These are phyloP conservation scores for Protea cynaroides DNA, from an alignment of 164 flowering plant species.

Conservation along the genomic window DNA sequence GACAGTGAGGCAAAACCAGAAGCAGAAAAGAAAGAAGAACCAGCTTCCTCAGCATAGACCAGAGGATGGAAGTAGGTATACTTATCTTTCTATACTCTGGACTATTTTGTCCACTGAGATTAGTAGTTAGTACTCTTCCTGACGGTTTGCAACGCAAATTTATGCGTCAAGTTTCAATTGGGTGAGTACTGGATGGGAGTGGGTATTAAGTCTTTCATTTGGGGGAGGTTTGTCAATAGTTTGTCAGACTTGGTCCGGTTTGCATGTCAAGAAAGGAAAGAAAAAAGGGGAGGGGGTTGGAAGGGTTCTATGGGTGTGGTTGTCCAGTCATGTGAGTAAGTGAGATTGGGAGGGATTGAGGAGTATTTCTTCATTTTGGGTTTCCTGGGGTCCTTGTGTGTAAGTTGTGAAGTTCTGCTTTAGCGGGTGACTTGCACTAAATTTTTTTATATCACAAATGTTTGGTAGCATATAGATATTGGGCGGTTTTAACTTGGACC, in stretches of 20 bases:
- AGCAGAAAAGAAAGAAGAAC: neutral
- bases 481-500: no score
- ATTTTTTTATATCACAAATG: neutral
- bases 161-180: neutral
- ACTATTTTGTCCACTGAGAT: neutral
- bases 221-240: neutral
- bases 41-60: neutral
- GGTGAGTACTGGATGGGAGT: neutral
- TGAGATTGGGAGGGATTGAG: neutral
- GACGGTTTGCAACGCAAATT: neutral
- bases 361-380: neutral
- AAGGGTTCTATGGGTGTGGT: neutral
- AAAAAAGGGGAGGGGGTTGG: no score
- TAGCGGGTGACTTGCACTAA: neutral
- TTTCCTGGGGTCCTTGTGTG: neutral
- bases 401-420: neutral
- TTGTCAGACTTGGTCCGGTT: neutral
- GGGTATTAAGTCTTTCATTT: neutral
- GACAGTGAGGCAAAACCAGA: conserved; percentile 9
- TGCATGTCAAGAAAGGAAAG: neutral
- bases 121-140: neutral
- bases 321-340: neutral
- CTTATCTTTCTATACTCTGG: neutral
- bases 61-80: neutral
- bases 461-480: no score